These are phyloP conservation scores for Canavalia ensiformis DNA, from an alignment of 306 rosid genomes.

Conservation along the genomic window DNA sequence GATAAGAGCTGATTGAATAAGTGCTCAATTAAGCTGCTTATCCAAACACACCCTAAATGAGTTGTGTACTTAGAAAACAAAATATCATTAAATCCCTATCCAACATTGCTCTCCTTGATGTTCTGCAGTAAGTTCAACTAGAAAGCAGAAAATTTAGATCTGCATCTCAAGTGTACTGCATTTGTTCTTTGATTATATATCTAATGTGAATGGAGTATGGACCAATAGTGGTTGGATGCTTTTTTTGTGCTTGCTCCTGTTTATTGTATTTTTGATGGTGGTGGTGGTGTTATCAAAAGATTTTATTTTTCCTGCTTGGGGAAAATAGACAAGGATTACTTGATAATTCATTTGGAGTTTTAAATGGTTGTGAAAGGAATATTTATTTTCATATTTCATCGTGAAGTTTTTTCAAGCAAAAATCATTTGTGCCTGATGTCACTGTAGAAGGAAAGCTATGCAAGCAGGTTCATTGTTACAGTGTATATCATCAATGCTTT, in stretches of 20 bases:
- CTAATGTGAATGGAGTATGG: not conserved
- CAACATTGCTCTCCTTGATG: not conserved
- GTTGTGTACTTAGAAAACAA: conserved; percentile 3
- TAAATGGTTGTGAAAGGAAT: not conserved
- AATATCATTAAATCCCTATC: conserved; percentile 1
- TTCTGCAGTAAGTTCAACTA: not conserved
- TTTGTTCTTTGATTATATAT: not conserved
- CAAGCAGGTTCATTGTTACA: conserved; percentile 28
- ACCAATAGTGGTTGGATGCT: conserved; percentile 7
- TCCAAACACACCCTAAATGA: too few relatives aligned
- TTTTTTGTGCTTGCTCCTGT: conserved; percentile 22
- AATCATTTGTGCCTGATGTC: conserved; percentile 6
- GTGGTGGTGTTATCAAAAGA: not conserved
- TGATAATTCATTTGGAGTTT: not conserved
- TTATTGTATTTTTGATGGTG: conserved; percentile 1
- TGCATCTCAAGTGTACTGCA: conserved; percentile 8
- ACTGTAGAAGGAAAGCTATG: conserved; percentile 16
- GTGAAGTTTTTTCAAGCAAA: not conserved
- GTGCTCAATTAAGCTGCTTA: too few relatives aligned
- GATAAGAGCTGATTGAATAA: too few relatives aligned
- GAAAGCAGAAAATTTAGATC: not conserved
- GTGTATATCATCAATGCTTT: conserved; percentile 28
- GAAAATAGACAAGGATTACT: not conserved
- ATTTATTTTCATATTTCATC: not conserved
- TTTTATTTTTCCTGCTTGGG: conserved; percentile 28